Conservation (phyloP, 257 asterid species). For the Apocynum venetum region DNA sequence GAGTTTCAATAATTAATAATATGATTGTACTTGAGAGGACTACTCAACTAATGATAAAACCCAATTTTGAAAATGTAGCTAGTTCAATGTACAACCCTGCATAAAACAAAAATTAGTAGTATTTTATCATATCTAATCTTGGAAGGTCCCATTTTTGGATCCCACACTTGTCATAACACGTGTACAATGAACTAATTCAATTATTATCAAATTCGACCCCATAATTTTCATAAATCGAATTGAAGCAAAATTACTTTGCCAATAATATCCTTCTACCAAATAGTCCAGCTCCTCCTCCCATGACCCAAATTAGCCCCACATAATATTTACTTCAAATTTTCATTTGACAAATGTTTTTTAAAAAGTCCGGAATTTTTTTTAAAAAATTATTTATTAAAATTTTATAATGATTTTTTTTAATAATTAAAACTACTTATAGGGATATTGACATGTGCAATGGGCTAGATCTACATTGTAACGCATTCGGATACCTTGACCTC, state of each 20-base stretch:
- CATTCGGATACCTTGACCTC: no score
- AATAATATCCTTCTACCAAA: neutral
- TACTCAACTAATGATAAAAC: conserved; percentile 11
- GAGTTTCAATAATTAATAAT: neutral
- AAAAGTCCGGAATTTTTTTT: no score
- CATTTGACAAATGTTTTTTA: neutral
- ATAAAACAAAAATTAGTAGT: neutral
- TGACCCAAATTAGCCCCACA: neutral
- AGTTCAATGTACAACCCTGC: neutral
- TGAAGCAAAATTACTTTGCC: conserved; percentile 5
- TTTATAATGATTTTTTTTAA: no score
- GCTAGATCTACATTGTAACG: no score
- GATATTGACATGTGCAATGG: no score
- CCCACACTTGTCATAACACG: conserved; percentile 23
- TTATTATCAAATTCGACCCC: neutral
- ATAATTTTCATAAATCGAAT: conserved; percentile 6
- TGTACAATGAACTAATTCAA: conserved; percentile 19
- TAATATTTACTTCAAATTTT: neutral
- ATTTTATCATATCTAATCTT: conserved; percentile 4
- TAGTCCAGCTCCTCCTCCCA: neutral
- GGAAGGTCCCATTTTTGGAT: conserved; percentile 20
- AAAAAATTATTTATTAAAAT: no score
- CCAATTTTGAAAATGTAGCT: neutral
- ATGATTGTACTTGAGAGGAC: conserved; percentile 5
- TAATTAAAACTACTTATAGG: no score